Evolutionary conservation across 2,329 filamentous ascomycete species (phyloP), one percentile per base, ranked within the genome.

Genomic region (Ascosphaera acerosa): DNA sequence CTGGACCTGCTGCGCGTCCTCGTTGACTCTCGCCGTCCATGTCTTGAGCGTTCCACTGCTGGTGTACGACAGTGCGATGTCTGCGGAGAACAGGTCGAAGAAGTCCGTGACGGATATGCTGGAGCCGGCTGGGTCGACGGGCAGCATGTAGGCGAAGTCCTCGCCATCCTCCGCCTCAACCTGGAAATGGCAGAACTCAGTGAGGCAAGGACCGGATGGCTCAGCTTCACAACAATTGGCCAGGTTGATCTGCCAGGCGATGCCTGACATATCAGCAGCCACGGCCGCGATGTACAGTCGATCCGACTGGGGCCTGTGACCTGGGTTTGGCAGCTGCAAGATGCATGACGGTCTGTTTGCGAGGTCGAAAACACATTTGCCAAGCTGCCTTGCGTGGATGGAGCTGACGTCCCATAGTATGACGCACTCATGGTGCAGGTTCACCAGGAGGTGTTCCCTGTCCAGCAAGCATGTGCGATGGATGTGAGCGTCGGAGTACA

Each of bases 31-130:
- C 3, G 77, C 77, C 3, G 81, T 81, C 80, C 81, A 90, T 23
- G 82, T 84, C 36, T 75, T 70, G 27, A 91, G 63, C 4, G 71
- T 57, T 1, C 81, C 82, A 6, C 62, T 62, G 15, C 66, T 59
- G 0, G 76, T 84, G 46, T 87, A 90, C 1, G 81, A 87, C 16
- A 90, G 69, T 9, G 78, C 80, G 31, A 89, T 69, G 44, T 91
- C 81, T 23, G 73, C 69, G 7, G 80, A 76, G 47, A 91, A 90
- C 0, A 77, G 66, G 48, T 91, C 81, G 18, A 90, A 61, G 38
- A 81, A 89, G 0, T 74, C 76, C 3, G 77, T 76, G 7, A 70
- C 65, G 3, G 71, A 61, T 1, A 71, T 66, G 23, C 64, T 58
- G 7, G 74, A 70, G 1, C 81, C 82, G 1, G 80, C 81, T 31